A percentile compares a stretch with the other conserved stretches of the same genome.
Evolutionary conservation across 2,329 filamentous ascomycete genomes (phyloP).

Genomic region (Fusarium continuum): DNA sequence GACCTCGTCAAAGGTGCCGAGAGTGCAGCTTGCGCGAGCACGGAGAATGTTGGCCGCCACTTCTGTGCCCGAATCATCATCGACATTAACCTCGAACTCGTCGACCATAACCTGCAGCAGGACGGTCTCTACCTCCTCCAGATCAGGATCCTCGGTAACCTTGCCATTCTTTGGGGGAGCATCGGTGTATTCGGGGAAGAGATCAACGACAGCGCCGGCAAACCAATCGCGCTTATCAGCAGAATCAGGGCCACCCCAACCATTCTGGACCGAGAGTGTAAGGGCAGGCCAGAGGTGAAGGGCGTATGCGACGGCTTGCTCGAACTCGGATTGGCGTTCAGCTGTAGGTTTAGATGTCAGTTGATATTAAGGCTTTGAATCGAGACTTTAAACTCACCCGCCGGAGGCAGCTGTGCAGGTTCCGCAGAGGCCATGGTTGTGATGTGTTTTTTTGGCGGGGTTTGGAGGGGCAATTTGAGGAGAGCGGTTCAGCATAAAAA

Average conservation of each 20-base stretch:
- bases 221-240: conserved; percentile 96
- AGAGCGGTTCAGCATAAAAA: conserved; percentile 38
- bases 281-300: conserved; percentile 91
- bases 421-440: conserved; percentile 48
- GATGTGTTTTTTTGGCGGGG: conserved; percentile 38
- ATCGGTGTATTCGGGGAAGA: conserved; percentile 74
- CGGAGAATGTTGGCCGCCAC: conserved; percentile 78
- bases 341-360: conserved; percentile 50
- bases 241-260: conserved; percentile 86
- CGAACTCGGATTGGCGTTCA: conserved; percentile 73
- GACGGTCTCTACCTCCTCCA: conserved; percentile 83
- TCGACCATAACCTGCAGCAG: conserved; percentile 92
- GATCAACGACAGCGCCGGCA: conserved; percentile 83
- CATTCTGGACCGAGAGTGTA: conserved; percentile 83
- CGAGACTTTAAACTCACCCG: conserved; percentile 37
- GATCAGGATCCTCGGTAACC: conserved; percentile 66
- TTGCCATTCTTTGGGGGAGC: conserved; percentile 42
- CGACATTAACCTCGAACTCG: conserved; percentile 92
- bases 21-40: conserved; percentile 69
- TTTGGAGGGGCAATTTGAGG: conserved; percentile 45
- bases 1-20: conserved; percentile 73
- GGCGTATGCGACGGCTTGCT: conserved; percentile 84
- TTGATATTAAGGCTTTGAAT: not conserved
- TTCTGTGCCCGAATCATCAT: conserved; percentile 83
- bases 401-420: conserved; percentile 44